Base-by-base conservation (phyloP, 75 land plant species). In the Sequoia sempervirens region DNA sequence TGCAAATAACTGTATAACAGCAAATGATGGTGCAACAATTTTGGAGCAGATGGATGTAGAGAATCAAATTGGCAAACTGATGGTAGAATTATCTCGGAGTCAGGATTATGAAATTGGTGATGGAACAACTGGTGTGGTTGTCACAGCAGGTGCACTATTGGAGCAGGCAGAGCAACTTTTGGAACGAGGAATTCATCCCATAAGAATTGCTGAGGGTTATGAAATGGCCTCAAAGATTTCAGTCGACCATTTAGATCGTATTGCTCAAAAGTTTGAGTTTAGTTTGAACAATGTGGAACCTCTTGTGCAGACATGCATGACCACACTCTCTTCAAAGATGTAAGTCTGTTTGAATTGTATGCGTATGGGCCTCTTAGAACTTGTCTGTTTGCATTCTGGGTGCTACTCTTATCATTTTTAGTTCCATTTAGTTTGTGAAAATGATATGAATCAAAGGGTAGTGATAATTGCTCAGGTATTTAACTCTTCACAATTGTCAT, bases 21-120 rank as follows among this genome's bases (percentile, higher is more conserved):
- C 99, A n/a, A 98, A 98, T 88, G 99, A 98, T 88, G 99, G 99
- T 2, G 99, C 99, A 54, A 96, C 99, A 30, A 98, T 98, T 79
- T 85, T 98, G 89, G 99, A 96, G 91, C 96, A 92, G 81, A 98
- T 98, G 99, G 99, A 98, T 81, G 95, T 98, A 52, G 99, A 98
- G 82, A 96, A 94, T 75, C 99, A 96, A 84, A 98, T 98, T 46
- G 99, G 95, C 13, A 98, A 98, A 84, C 85, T 98, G 80, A 96
- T 98, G 99, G 99, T 98, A 84, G 97, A 98, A 86, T 82, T 98
- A 26, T 98, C 99, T 17, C 92, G 93, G 56, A 94, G 98, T 84
- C 99, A 98, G 84, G 99, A 98, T 80, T 96, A 98, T 90, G 99
- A 98, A 82, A 98, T 98, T 74, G 99, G 99, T 80, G 99, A 98